phyloP scores from a whole-genome alignment of 805 yeast genomes.

The Tetrapisispora iriomotensis region DNA sequence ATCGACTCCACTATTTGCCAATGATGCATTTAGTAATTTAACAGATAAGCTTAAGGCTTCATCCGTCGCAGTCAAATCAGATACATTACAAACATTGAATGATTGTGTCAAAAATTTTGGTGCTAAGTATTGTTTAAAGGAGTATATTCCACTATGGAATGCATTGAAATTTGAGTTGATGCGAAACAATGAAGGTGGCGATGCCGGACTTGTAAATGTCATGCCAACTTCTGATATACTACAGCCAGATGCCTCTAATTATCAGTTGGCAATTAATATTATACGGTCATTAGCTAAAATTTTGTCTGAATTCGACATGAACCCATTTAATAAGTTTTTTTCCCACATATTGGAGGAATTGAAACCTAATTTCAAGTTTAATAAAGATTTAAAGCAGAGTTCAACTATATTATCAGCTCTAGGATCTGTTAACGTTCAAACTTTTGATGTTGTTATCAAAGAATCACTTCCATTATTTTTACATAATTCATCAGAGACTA shows the following conservation, averaged over 20 bases:
- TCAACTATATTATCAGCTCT: slow-evolving; percentile 48
- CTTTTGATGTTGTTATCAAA: slow-evolving; percentile 42
- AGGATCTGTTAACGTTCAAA: slow-evolving; percentile 36
- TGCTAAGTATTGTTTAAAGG: slow-evolving; percentile 37
- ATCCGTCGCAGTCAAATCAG: slow-evolving; percentile 61
- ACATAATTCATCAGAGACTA: slow-evolving; percentile 33
- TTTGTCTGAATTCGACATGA: slow-evolving; percentile 25
- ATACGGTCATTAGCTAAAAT: slow-evolving; percentile 36
- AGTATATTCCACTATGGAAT: slow-evolving; percentile 76
- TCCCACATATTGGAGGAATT: slow-evolving; percentile 41
- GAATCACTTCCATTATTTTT: slow-evolving; percentile 38
- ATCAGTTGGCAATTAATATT: slow-evolving; percentile 36
- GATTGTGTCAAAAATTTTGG: slow-evolving; percentile 48
- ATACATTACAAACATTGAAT: slow-evolving; percentile 55
- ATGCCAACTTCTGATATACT: background rate
- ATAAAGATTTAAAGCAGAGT: slow-evolving; percentile 53
- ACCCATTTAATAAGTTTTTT: slow-evolving; percentile 32
- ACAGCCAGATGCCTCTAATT: slow-evolving; percentile 24
- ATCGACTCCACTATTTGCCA: slow-evolving; percentile 51
- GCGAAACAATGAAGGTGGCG: slow-evolving; percentile 55
- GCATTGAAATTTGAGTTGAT: slow-evolving; percentile 82
- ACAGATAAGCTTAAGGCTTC: slow-evolving; percentile 74
- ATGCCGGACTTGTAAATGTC: slow-evolving; percentile 5
- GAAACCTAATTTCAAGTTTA: slow-evolving; percentile 39
- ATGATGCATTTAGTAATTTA: slow-evolving; percentile 66